These are phyloP conservation scores for Claviceps sp. DNA, from an alignment of 2,329 filamentous ascomycete genomes.

Conservation along the genomic window DNA sequence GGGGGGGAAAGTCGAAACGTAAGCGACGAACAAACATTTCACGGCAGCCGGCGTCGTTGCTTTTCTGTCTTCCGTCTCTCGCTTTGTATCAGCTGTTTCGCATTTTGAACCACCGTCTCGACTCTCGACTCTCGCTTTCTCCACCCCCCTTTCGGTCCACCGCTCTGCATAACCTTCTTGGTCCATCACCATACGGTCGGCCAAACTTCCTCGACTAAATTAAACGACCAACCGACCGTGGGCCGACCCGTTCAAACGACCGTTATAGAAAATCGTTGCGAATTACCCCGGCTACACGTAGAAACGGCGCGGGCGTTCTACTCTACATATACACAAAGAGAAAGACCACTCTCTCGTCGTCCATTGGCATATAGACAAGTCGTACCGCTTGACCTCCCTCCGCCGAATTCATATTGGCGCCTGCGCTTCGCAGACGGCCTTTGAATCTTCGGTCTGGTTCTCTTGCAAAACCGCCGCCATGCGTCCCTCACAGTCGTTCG, in stretches of 20 bases:
- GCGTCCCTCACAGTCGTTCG: conserved; percentile 33
- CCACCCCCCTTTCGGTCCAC: conserved; percentile 2
- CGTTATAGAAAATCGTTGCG: not conserved
- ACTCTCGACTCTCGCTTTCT: conserved; percentile 4
- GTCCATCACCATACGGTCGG: conserved; percentile 1
- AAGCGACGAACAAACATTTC: not conserved
- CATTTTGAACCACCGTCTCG: conserved; percentile 1
- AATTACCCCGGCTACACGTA: not conserved
- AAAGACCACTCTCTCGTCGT: not conserved
- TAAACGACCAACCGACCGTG: not conserved
- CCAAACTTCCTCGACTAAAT: not conserved
- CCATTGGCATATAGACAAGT: not conserved
- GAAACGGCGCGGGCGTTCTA: not conserved
- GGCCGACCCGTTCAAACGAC: not conserved
- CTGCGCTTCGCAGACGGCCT: not conserved
- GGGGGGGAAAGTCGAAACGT: not conserved
- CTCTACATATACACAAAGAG: not conserved
- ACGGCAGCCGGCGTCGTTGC: not conserved
- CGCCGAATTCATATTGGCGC: not conserved
- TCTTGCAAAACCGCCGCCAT: conserved; percentile 15
- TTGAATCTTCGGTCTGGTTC: not conserved
- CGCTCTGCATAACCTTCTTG: not conserved
- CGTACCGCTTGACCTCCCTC: not conserved
- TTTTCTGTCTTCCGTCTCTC: conserved; percentile 10
- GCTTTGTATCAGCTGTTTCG: conserved; percentile 4